Conservation (phyloP, 139 green algal species). For the Penium margaritaceum region DNA sequence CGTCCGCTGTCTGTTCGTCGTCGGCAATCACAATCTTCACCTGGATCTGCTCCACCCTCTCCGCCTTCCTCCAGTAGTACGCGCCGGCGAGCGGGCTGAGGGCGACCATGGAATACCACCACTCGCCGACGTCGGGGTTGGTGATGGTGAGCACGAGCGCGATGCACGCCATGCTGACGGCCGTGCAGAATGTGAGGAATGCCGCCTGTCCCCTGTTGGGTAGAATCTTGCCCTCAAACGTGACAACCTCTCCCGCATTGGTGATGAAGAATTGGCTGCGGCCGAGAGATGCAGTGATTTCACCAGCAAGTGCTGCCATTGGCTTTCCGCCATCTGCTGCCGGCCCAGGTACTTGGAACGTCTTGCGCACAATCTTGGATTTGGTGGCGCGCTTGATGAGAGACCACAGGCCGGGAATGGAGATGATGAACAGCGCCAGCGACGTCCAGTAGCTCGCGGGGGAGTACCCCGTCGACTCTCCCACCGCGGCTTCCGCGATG, state of each 20-base stretch:
- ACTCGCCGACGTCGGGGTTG: conserved; percentile 43
- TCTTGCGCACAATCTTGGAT: conserved; percentile 52
- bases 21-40: conserved; percentile 57
- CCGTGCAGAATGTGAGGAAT: conserved; percentile 53
- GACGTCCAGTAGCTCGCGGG: conserved; percentile 52
- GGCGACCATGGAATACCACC: conserved; percentile 50
- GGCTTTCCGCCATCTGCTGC: conserved; percentile 29
- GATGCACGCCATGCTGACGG: conserved; percentile 46
- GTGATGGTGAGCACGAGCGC: conserved; percentile 54
- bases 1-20: conserved; percentile 50
- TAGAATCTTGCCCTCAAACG: conserved; percentile 51
- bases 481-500: conserved; percentile 17
- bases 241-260: conserved; percentile 51
- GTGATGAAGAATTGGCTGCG: conserved; percentile 53
- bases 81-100: conserved; percentile 45
- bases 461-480: conserved; percentile 20
- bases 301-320: conserved; percentile 41
- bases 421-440: conserved; percentile 54
- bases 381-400: conserved; percentile 56
- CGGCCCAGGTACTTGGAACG: conserved; percentile 50
- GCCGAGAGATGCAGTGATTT: conserved; percentile 48
- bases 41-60: conserved; percentile 50
- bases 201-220: conserved; percentile 47
- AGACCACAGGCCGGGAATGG: conserved; percentile 53
- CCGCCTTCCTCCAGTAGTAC: conserved; percentile 53